A percentile compares a stretch with the other conserved stretches of the same genome.
These are phyloP conservation scores for Trichoderma gracile DNA, from an alignment of 2,329 filamentous ascomycete species.

Conservation along the genomic window DNA sequence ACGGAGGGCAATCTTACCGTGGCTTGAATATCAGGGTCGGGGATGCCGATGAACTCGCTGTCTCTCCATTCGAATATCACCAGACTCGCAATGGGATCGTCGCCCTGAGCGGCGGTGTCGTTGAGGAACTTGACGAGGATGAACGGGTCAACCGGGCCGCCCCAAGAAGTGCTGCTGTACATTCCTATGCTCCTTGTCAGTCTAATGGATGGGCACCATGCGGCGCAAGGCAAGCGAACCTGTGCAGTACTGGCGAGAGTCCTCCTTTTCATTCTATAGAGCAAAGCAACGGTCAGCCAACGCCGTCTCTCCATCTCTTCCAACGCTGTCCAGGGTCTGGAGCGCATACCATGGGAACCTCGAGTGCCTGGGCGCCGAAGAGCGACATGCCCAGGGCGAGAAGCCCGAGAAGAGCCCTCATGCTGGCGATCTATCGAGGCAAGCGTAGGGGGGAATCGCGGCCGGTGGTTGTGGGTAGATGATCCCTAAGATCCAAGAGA, in stretches of 20 bases:
- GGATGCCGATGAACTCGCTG: slow-evolving; percentile 72
- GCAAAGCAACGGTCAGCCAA: slow-evolving; percentile 30
- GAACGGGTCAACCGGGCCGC: slow-evolving; percentile 82
- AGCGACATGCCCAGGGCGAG: slow-evolving; percentile 56
- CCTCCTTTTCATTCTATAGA: slow-evolving; percentile 69
- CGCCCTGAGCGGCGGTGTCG: slow-evolving; percentile 55
- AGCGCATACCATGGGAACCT: slow-evolving; percentile 56
- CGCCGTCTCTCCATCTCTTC: background rate
- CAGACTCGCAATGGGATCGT: slow-evolving; percentile 77
- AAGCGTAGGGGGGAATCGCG: background rate
- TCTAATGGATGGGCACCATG: background rate
- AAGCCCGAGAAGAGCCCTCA: slow-evolving; percentile 57
- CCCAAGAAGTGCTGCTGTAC: slow-evolving; percentile 90
- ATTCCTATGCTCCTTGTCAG: slow-evolving; percentile 59
- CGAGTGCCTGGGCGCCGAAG: slow-evolving; percentile 57
- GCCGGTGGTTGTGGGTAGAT: background rate
- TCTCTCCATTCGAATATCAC: slow-evolving; percentile 96
- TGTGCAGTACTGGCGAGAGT: slow-evolving; percentile 78
- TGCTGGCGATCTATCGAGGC: slow-evolving; percentile 37
- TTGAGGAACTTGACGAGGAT: slow-evolving; percentile 79
- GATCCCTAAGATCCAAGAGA: background rate
- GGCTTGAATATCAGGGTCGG: slow-evolving; percentile 53
- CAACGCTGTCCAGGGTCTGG: background rate
- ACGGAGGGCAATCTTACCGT: slow-evolving; percentile 47
- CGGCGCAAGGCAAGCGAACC: slow-evolving; percentile 43